These are phyloP conservation scores for Schrenkiella parvula DNA, from an alignment of 345 rosid species.

Conservation along the genomic window DNA sequence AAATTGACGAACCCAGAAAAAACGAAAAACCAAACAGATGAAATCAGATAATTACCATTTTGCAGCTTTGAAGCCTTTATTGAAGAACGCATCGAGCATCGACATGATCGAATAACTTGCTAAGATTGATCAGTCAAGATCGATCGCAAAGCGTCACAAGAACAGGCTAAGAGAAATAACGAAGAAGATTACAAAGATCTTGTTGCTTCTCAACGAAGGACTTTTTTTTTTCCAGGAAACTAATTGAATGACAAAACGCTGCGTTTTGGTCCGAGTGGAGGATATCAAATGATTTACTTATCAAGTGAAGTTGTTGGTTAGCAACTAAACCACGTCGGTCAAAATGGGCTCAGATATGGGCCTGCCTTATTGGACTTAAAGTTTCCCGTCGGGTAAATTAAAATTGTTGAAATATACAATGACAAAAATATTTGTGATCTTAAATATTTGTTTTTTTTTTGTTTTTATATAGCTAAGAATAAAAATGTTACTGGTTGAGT, in stretches of 20 bases:
- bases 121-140: background rate
- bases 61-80: conserved; percentile 82
- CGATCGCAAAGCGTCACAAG: background rate
- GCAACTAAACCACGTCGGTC: conserved; percentile 25
- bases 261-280: background rate
- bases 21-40: background rate
- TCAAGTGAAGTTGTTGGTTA: conserved; percentile 14
- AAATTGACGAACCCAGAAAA: background rate
- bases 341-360: background rate
- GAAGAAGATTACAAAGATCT: conserved; percentile 16
- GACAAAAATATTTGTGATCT: too few species aligned
- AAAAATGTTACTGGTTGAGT: too few species aligned
- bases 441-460: too few species aligned
- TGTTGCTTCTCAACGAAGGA: conserved; percentile 22
- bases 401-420: too few species aligned
- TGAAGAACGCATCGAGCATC: conserved; percentile 88
- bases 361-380: background rate
- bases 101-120: conserved; percentile 40
- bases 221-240: background rate
- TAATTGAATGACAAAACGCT: background rate
- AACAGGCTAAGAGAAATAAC: background rate
- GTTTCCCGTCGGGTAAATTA: too few species aligned
- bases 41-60: conserved; percentile 52
- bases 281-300: background rate
- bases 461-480: too few species aligned